phyloP scores from a whole-genome alignment of 257 asterid species.

The Solanum tacnaense region DNA sequence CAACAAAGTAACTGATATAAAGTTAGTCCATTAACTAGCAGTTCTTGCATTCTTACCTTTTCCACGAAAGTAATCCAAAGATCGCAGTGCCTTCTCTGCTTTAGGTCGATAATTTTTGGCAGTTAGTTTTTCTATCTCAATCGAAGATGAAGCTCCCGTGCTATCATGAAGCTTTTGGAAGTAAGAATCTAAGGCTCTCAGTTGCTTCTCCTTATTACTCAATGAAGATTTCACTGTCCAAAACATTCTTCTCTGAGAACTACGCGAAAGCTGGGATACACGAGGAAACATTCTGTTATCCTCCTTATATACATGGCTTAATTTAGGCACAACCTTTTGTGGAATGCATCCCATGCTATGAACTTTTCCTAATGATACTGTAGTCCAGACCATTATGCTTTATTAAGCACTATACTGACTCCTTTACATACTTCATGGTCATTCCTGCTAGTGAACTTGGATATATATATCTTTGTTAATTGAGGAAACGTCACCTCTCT shows the following conservation, averaged over 20 bases:
- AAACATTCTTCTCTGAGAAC: slow-evolving; percentile 13
- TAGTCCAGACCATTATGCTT: background rate
- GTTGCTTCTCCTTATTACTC: slow-evolving; percentile 41
- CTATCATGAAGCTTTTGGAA: slow-evolving; percentile 38
- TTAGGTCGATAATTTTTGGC: slow-evolving; percentile 9
- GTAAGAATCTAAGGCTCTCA: slow-evolving; percentile 50
- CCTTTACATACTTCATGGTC: background rate
- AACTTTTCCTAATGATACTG: background rate
- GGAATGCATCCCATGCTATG: background rate
- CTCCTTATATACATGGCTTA: background rate
- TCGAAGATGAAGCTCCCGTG: slow-evolving; percentile 12
- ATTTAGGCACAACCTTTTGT: background rate
- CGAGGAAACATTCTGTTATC: background rate
- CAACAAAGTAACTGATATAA: background rate
- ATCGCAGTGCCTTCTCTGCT: slow-evolving; percentile 23
- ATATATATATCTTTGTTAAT: background rate
- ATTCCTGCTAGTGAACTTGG: background rate
- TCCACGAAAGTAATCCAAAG: slow-evolving; percentile 36
- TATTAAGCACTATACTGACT: background rate
- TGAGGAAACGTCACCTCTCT: background rate
- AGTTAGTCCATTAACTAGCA: background rate
- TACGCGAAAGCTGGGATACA: background rate
- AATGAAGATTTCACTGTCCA: slow-evolving; percentile 18
- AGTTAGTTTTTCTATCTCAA: slow-evolving; percentile 8
- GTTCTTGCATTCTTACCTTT: slow-evolving; percentile 9